Base-by-base conservation (phyloP, 2,329 filamentous ascomycete genomes). In the Colletotrichum sp. region DNA sequence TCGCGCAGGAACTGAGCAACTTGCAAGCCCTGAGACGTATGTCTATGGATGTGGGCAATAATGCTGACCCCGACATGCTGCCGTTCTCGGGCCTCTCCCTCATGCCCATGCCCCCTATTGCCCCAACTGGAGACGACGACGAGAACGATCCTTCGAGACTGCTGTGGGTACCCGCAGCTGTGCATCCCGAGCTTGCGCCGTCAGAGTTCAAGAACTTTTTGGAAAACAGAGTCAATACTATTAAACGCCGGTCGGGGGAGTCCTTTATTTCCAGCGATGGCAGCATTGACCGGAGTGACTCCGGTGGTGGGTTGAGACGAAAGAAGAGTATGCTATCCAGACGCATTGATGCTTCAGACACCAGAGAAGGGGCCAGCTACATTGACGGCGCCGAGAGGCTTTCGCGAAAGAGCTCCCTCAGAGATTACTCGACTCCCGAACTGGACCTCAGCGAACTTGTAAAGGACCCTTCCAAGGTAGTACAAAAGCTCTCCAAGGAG, bases 151-250 rank as follows among this genome's bases (percentile, higher is more conserved):
- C 95, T 9, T 96, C 96, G 3, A 92, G 96, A 77, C 87, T 99
- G 75, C 95, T 99, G 79, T 99, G 97, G 97, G 97, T 99, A 8
- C 97, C 97, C 7, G 97, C 97, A 29, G 92, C 96, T 75, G 90
- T 99, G 32, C 97, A 99, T 81, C 97, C 97, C 1, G 97, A 99
- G 85, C 89, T 99, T 65, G 97, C 97, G 4, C 97, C 97, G 2
- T 96, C 95, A 82, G 97, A 98, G 80, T 99, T 99, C 89, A 98
- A 98, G 85, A 96, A 94, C 2, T 99, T 99, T 80, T 90, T 99
- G 3, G 96, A 99, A 81, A 98, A 96, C 78, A 93, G 96, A 82
- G 95, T 98, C 15, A 95, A 98, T 80, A 94, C 95, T 44, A 98
- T 99, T 80, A 93, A 95, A 83, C 90, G 96, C 79, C 92, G 95